phyloP scores from a whole-genome alignment of 208 protist genomes.

The Crithidia expoeki region DNA sequence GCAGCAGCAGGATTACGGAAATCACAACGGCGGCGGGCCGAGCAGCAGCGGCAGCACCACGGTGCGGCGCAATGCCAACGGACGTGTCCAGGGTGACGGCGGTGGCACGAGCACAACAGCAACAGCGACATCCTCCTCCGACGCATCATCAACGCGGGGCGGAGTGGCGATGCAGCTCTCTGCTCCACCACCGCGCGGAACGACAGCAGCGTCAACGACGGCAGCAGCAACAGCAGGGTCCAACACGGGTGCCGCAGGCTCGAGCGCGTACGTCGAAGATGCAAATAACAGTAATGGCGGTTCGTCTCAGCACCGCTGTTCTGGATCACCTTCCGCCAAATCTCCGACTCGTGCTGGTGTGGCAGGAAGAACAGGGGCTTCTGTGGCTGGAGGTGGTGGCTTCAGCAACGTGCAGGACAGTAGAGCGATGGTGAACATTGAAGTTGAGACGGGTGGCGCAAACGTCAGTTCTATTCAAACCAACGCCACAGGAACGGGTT shows the following conservation, averaged over 20 bases:
- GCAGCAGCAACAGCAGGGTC: no score
- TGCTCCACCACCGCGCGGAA: conserved; percentile 6
- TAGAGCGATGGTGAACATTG: neutral
- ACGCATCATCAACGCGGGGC: neutral
- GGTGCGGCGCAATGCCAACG: conserved; percentile 1
- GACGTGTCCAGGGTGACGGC: neutral
- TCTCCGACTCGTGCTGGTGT: neutral
- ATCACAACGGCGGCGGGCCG: neutral
- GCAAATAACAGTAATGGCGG: neutral
- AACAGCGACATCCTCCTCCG: neutral
- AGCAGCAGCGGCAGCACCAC: neutral
- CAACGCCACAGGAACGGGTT: neutral
- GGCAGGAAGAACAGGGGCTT: neutral
- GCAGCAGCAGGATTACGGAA: neutral
- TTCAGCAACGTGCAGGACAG: neutral
- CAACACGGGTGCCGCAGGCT: neutral
- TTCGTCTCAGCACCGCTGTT: neutral
- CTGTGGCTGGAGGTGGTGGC: neutral
- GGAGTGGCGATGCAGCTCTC: conserved; percentile 6
- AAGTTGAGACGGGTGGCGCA: neutral
- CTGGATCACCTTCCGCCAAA: neutral
- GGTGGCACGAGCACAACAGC: neutral
- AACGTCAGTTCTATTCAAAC: neutral
- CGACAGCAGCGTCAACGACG: neutral
- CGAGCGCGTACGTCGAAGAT: neutral